A percentile compares a stretch with the other conserved stretches of the same genome.
Evolutionary conservation across 306 rosid genomes (phyloP).

Genomic region (Lathyrus tuberosus): DNA sequence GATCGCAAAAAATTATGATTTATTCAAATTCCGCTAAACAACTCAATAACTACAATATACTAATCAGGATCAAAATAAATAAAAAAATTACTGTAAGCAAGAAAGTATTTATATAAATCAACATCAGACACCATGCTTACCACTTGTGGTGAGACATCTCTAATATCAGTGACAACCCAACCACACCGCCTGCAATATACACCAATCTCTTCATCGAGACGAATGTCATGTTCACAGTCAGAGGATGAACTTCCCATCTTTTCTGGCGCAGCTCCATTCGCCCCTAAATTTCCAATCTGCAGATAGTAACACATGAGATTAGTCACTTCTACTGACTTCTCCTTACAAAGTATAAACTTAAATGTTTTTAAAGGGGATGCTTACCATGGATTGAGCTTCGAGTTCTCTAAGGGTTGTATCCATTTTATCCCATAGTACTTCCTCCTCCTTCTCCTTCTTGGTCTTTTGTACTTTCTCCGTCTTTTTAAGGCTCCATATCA

Average conservation of each 20-base stretch:
- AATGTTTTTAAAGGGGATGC: background rate
- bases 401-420: background rate
- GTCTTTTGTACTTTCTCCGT: background rate
- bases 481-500: slow-evolving; percentile 7
- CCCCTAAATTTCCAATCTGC: slow-evolving; percentile 34
- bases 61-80: no score
- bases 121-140: slow-evolving; percentile 36
- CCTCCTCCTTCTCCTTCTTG: background rate
- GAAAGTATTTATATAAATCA: background rate
- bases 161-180: slow-evolving; percentile 1
- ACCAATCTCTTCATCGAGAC: slow-evolving; percentile 39
- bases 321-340: background rate
- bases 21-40: background rate
- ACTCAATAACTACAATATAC: background rate
- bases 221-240: slow-evolving; percentile 30
- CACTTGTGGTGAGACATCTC: slow-evolving; percentile 28
- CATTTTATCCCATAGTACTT: background rate
- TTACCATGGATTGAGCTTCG: background rate
- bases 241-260: background rate
- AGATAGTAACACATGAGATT: slow-evolving; percentile 21
- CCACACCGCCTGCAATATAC: slow-evolving; percentile 33
- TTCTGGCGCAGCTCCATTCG: background rate
- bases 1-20: background rate
- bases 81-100: no score
- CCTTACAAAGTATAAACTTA: background rate